Percentiles rank a stretch among this genome's conserved stretches.
phyloP scores from a whole-genome alignment of 257 asterid genomes.

The Cinchona pubescens region DNA sequence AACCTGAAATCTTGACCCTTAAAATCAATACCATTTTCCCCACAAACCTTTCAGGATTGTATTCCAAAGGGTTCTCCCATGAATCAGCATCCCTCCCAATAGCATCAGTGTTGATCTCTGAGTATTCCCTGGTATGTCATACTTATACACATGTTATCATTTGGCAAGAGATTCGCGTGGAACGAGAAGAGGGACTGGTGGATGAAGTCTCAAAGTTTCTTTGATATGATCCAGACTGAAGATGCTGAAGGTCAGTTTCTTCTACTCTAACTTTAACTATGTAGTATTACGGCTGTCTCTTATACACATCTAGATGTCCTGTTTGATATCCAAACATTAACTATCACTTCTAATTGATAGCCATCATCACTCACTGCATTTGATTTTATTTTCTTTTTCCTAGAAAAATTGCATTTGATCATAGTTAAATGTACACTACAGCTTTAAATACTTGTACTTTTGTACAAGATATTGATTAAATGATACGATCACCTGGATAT shows the following conservation, averaged over 20 bases:
- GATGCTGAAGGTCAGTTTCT: slow-evolving; percentile 32
- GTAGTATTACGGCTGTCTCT: slow-evolving; percentile 42
- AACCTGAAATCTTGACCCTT: slow-evolving; percentile 37
- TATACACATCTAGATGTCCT: slow-evolving; percentile 46
- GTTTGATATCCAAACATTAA: neutral
- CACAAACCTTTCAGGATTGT: slow-evolving; percentile 27
- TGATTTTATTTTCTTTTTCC: no score
- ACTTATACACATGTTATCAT: slow-evolving; percentile 20
- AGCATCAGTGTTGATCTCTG: no score
- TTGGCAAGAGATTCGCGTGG: slow-evolving; percentile 37
- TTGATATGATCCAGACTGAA: slow-evolving; percentile 33
- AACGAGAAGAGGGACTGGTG: slow-evolving; percentile 36
- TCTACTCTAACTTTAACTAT: slow-evolving; percentile 24
- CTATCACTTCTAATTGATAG: neutral
- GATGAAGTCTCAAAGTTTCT: slow-evolving; percentile 33
- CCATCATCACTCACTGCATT: neutral
- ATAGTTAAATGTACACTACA: no score
- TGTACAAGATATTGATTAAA: no score
- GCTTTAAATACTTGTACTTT: no score
- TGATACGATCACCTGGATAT: no score
- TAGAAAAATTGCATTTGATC: no score
- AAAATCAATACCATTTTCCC: slow-evolving; percentile 23
- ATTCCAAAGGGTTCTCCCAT: slow-evolving; percentile 29
- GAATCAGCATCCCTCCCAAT: no score
- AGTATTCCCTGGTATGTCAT: slow-evolving; percentile 28